Conservation (phyloP, 768 basidiomycete genomes). For the Tremella fuciformis region DNA sequence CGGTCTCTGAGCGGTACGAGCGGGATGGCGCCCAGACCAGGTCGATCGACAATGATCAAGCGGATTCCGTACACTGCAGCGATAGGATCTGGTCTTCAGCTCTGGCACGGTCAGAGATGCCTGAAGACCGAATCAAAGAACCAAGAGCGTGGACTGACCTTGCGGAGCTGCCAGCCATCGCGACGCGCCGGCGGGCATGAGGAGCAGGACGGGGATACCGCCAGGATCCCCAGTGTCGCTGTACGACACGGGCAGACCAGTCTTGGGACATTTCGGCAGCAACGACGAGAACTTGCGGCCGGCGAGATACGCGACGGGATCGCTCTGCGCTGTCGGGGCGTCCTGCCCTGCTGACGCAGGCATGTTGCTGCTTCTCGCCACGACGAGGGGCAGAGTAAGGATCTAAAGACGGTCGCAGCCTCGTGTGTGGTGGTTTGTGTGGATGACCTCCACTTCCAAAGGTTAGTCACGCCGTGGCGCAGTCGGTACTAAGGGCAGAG, state of each 20-base stretch:
- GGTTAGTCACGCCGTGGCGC: too few species aligned
- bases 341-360: neutral
- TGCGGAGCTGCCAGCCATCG: conserved; percentile 42
- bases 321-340: conserved; percentile 21
- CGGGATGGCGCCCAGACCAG: conserved; percentile 40
- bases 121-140: neutral
- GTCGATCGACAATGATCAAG: conserved; percentile 44
- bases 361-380: neutral
- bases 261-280: conserved; percentile 34
- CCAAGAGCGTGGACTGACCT: conserved; percentile 22
- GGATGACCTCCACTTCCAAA: too few species aligned
- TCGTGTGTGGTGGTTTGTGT: too few species aligned
- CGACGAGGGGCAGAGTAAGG: neutral
- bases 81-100: conserved; percentile 32
- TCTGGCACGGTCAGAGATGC: neutral
- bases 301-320: conserved; percentile 34
- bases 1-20: conserved; percentile 32
- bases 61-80: conserved; percentile 33
- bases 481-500: neutral
- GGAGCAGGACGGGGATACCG: conserved; percentile 35
- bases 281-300: conserved; percentile 30
- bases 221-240: conserved; percentile 39
- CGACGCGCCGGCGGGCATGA: conserved; percentile 39
- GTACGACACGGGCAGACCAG: conserved; percentile 36
- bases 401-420: neutral